A percentile compares a stretch with the other conserved stretches of the same genome.
These are phyloP conservation scores for Pichiaceae sp. DNA, from an alignment of 1,139 yeast genomes.

Conservation along the genomic window DNA sequence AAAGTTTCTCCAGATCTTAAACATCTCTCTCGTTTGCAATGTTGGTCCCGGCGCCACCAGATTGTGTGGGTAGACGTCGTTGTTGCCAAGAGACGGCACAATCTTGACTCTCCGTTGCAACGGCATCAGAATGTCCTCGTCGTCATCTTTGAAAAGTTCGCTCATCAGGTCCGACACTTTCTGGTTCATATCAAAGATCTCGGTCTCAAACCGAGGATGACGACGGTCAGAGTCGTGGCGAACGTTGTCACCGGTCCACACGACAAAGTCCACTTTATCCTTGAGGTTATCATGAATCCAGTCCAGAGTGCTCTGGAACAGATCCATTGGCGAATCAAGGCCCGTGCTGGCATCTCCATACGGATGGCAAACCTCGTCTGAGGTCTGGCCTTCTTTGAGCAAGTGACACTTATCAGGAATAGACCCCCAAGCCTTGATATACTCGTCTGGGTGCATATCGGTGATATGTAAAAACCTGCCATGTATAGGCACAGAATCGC, in stretches of 20 bases:
- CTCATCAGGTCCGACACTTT: conserved; percentile 46
- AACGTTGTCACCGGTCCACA: conserved; percentile 89
- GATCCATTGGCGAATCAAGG: conserved; percentile 57
- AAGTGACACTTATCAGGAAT: conserved; percentile 51
- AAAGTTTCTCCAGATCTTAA: conserved; percentile 61
- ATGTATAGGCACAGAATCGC: conserved; percentile 24
- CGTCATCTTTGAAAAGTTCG: conserved; percentile 39
- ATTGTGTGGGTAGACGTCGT: conserved; percentile 86
- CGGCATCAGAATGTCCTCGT: conserved; percentile 33
- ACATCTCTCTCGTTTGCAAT: conserved; percentile 69
- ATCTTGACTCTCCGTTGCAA: conserved; percentile 35
- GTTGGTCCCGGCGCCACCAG: conserved; percentile 81
- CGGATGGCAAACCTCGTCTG: conserved; percentile 36
- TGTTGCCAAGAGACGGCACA: conserved; percentile 73
- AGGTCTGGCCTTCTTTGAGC: conserved; percentile 19
- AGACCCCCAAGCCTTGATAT: conserved; percentile 46
- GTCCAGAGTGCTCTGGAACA: conserved; percentile 54
- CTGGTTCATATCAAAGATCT: conserved; percentile 64
- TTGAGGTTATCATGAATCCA: conserved; percentile 59
- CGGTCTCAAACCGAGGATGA: conserved; percentile 61
- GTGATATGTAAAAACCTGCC: conserved; percentile 82
- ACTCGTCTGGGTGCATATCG: conserved; percentile 81
- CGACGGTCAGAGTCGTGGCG: conserved; percentile 77
- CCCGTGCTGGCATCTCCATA: conserved; percentile 73
- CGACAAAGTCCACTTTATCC: conserved; percentile 74